phyloP scores from a whole-genome alignment of 805 yeast species.

The Pachysolen tannophilus region DNA sequence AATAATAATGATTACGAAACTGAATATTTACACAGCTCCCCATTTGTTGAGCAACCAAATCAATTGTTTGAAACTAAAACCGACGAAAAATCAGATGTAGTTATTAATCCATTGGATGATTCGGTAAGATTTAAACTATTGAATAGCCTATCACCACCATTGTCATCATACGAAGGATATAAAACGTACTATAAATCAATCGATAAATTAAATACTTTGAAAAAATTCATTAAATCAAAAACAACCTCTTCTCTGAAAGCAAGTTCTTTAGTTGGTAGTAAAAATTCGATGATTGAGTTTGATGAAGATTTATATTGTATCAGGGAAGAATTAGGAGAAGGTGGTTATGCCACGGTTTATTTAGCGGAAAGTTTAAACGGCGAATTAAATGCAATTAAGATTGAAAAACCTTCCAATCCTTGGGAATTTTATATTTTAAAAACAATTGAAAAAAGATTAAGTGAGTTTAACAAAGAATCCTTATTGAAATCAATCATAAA shows the following conservation, averaged over 20 bases:
- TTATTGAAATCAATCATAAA: slow-evolving; percentile 35
- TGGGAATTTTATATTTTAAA: slow-evolving; percentile 80
- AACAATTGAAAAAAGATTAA: slow-evolving; percentile 34
- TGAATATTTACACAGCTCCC: slow-evolving; percentile 31
- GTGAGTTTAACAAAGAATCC: slow-evolving; percentile 5
- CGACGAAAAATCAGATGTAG: background rate
- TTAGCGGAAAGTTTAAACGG: slow-evolving; percentile 58
- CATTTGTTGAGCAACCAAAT: slow-evolving; percentile 34
- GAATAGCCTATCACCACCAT: slow-evolving; percentile 27
- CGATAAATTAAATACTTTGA: slow-evolving; percentile 10
- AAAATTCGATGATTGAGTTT: slow-evolving; percentile 35
- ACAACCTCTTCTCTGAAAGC: slow-evolving; percentile 13
- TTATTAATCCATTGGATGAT: slow-evolving; percentile 33
- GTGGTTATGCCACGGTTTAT: slow-evolving; percentile 76
- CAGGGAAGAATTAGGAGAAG: slow-evolving; percentile 58
- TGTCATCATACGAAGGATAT: slow-evolving; percentile 12
- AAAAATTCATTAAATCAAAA: slow-evolving; percentile 10
- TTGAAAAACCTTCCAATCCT: slow-evolving; percentile 56
- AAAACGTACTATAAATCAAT: slow-evolving; percentile 1
- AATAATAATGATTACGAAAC: slow-evolving; percentile 19
- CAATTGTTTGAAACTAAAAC: no score
- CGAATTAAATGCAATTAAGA: slow-evolving; percentile 55
- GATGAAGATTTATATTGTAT: slow-evolving; percentile 37
- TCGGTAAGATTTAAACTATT: slow-evolving; percentile 30
- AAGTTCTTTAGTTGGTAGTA: slow-evolving; percentile 18